phyloP scores from a whole-genome alignment of 371 early-diverging fungal genomes.

The Parasitella parasitica region DNA sequence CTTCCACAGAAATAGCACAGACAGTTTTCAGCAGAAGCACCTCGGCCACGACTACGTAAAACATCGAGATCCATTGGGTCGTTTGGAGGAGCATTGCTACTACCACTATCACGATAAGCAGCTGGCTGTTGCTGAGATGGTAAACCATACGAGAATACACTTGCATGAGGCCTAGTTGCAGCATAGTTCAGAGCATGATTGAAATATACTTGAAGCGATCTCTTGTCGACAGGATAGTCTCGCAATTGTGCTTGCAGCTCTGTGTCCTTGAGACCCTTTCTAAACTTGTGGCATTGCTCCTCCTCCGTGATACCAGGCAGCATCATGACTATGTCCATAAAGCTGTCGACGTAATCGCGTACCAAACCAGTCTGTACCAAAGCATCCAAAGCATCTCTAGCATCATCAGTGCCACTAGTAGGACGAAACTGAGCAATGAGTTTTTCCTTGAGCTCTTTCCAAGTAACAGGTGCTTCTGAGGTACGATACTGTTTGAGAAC shows the following conservation, averaged over 20 bases:
- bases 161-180: neutral
- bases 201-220: neutral
- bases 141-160: neutral
- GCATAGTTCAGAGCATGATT: neutral
- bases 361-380: neutral
- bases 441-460: neutral
- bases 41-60: neutral
- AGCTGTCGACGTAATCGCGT: neutral
- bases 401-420: neutral
- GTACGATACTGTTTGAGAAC: neutral
- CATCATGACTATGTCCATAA: neutral
- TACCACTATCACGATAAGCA: no score
- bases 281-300: neutral
- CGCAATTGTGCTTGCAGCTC: neutral
- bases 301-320: neutral
- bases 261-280: neutral
- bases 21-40: no score
- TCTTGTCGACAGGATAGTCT: neutral
- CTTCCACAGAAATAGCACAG: slow-evolving; percentile 3
- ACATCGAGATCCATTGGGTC: slow-evolving; percentile 4
- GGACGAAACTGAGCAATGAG: neutral
- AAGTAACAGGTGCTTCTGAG: neutral
- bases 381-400: neutral
- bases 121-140: no score
- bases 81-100: no score